Percentiles rank a stretch among this genome's conserved stretches.
Conservation (phyloP, 106 monocot genomes). For the Phalaenopsis aphrodite region DNA sequence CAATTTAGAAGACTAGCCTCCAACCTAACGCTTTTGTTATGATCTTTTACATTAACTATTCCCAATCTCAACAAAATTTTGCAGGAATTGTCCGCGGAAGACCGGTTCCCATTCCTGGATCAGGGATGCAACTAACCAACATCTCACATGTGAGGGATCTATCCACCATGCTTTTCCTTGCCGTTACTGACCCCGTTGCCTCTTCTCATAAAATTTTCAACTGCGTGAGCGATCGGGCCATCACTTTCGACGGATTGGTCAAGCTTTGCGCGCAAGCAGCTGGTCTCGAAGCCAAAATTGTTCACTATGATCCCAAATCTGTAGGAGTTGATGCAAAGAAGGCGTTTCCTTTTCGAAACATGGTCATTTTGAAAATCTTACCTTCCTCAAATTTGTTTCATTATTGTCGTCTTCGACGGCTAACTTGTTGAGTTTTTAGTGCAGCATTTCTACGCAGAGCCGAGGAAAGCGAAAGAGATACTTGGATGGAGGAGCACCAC, state of each 20-base stretch:
- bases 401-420: neutral
- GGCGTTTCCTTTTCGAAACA: conserved; percentile 94
- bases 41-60: too few relatives aligned
- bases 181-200: conserved; percentile 48
- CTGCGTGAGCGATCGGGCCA: conserved; percentile 81
- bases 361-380: conserved; percentile 30
- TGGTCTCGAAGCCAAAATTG: conserved; percentile 47
- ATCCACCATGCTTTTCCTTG: conserved; percentile 79
- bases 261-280: conserved; percentile 77
- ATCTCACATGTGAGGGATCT: conserved; percentile 84
- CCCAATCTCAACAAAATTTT: neutral
- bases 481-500: conserved; percentile 85
- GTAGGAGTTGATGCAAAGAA: conserved; percentile 85
- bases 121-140: conserved; percentile 94
- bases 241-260: conserved; percentile 67
- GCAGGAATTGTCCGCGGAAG: conserved; percentile 84
- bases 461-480: conserved; percentile 76
- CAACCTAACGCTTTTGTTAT: neutral
- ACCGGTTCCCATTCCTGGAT: conserved; percentile 80
- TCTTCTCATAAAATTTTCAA: conserved; percentile 75
- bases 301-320: conserved; percentile 83
- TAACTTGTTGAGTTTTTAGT: neutral
- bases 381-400: neutral
- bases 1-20: neutral
- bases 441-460: conserved; percentile 98